Base-by-base conservation (phyloP, 257 asterid species). In the Solanum rostratum region DNA sequence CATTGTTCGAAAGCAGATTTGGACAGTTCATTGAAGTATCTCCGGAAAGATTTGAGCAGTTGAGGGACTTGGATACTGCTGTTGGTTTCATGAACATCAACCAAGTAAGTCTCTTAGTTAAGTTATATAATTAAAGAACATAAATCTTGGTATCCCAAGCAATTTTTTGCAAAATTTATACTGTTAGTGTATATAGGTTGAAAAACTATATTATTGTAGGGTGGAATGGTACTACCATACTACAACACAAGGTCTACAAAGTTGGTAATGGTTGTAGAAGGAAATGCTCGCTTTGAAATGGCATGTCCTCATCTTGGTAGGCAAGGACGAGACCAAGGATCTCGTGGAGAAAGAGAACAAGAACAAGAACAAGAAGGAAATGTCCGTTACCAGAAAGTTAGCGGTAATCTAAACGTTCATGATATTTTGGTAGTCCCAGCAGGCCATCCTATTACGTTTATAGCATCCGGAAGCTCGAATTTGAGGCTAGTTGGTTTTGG, bases 211-310 rank as follows among this genome's bases (percentile, higher is more conserved):
- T 66, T 60, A 18, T 41, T 57, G 30, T 41, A 90, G 93, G 93
- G 93, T 15, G 92, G 87, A 30, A 92, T 92, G 95, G 53, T 86
- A 12, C 89, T 80, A 24, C 93, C 92, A 2, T 78, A 84, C 79
- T 88, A 87, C 87, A 87, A 92, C 8, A 85, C 93, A 10, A 89
- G 79, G 89, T 83, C 91, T 0, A 87, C 93, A 33, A 86, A 16
- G 37, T 7, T 92, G 55, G 88, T 74, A 22, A 13, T 85, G 11
- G 92, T 87, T 19, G 81, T 84, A 0, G 86, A 85, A 70, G 95
- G 93, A 70, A 76, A 22, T 2, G 95, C 92, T 2, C 65, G 84
- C 13, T 83, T 85, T 16, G 92, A 90, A 84, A 88, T 92, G 89
- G 92, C 90, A 3, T 89, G 93, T 68, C 95, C 95, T 30, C 90